phyloP scores from a whole-genome alignment of 768 basidiomycete species.

The Rhodocollybia butyracea region DNA sequence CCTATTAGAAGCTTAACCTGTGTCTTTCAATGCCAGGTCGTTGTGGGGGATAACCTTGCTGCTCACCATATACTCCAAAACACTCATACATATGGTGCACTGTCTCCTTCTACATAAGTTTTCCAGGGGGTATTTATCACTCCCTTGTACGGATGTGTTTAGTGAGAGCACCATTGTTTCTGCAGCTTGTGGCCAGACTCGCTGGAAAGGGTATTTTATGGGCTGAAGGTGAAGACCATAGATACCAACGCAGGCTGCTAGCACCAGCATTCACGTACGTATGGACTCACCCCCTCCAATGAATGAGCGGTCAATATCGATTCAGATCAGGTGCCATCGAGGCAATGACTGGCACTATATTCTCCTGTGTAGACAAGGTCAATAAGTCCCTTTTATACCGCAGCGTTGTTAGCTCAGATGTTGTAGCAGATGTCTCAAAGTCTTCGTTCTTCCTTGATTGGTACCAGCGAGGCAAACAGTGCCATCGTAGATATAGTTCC shows the following conservation, averaged over 20 bases:
- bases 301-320: no score
- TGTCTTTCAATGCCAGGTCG: constrained; percentile 31
- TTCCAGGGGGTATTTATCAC: constrained; percentile 26
- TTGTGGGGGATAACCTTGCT: constrained; percentile 34
- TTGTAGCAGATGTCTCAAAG: no score
- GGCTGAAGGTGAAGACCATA: constrained; percentile 36
- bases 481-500: background rate
- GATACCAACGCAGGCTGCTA: constrained; percentile 28
- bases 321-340: no score
- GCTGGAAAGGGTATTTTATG: constrained; percentile 33
- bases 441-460: no score
- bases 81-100: no score
- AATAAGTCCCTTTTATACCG: no score
- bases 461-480: background rate
- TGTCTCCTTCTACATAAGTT: no score
- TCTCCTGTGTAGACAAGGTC: no score
- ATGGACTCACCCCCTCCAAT: no score
- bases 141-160: background rate
- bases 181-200: constrained; percentile 28
- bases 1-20: constrained; percentile 19
- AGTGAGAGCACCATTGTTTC: constrained; percentile 27
- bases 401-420: no score
- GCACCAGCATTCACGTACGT: no score
- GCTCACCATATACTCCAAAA: constrained; percentile 34
- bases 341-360: no score